Evolutionary conservation across 345 rosid species (phyloP), one percentile per base, ranked within the genome.

Genomic region (Hibiscus syriacus): DNA sequence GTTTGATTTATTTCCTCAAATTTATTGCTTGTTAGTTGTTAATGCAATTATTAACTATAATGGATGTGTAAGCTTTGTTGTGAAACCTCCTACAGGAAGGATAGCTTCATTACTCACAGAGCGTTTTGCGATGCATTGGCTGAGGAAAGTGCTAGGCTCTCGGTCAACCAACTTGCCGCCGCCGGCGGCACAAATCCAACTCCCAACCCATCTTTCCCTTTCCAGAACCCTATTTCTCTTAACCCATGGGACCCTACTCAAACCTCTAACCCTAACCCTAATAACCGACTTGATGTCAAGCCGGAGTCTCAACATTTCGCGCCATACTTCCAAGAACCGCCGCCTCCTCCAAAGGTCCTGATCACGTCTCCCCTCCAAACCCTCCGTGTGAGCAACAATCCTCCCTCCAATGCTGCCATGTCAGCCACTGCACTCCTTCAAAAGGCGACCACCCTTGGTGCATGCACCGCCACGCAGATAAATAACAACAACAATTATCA

Each of bases 391-490:
- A 70, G 63, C 55, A 49, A 55, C 61, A 74, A 50, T 43, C 57
- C 67, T 34, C 52, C 60, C 39, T 20, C 87, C 49, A 55, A 68
- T 36, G 54, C 60, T 25, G 63, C 81, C 74, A 49, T 87, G 69
- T 90, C 98, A 1, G 96, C 97, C 66, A 93, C 98, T 12, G 96
- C 97, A 8, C 92, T 93, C 66, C 97, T 93, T 77, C 98, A 87
- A 69, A 90, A 83, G 82, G 97, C 95, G 2, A 85, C 90, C 1
- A 76, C 82, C 55, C 62, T 86, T 43, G 87, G 90, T 59, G 67
- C 84, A 39, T 36, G 11, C 39, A 38, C 76, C 0, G 50, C 72
- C 3, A 19, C 70, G 55, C 67, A 69, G 64, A 80, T 12, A 73
- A 53, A n/a, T n/a, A n/a, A n/a, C n/a, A n/a, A 53, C 61, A 67